These are phyloP conservation scores for Penicillium odoratum DNA, from an alignment of 495 filamentous ascomycete genomes.

Conservation along the genomic window DNA sequence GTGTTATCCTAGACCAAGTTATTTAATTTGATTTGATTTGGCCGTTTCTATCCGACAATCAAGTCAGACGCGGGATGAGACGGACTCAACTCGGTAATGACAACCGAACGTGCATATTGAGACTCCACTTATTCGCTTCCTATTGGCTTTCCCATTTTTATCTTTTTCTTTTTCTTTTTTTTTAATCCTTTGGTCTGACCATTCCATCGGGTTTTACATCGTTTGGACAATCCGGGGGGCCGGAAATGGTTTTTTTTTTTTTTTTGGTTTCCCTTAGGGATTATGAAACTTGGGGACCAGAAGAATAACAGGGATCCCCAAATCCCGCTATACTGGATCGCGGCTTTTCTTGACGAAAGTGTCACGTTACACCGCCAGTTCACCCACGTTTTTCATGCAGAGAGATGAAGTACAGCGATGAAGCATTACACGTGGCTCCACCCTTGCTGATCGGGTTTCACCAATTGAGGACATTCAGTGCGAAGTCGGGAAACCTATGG, in stretches of 20 bases:
- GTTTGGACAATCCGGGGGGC: slow-evolving; percentile 1
- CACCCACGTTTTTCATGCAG: not conserved
- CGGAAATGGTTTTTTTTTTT: not conserved
- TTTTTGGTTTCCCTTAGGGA: too few relatives aligned
- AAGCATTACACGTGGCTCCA: not conserved
- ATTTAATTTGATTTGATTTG: not conserved
- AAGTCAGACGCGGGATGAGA: slow-evolving; percentile 21
- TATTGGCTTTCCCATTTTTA: not conserved
- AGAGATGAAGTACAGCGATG: not conserved
- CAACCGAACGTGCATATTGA: slow-evolving; percentile 23
- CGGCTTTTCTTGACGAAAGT: not conserved
- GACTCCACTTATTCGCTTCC: not conserved
- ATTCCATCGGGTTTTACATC: not conserved
- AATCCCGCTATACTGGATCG: not conserved
- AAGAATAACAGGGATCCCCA: too few relatives aligned
- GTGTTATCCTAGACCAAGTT: not conserved
- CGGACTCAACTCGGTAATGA: slow-evolving; percentile 24
- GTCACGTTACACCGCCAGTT: not conserved
- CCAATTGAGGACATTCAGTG: not conserved
- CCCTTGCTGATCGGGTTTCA: not conserved
- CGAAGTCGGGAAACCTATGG: too few relatives aligned
- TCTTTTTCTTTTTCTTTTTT: not conserved
- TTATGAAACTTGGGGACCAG: too few relatives aligned
- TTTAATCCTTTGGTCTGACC: not conserved
- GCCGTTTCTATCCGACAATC: slow-evolving; percentile 22